Evolutionary conservation across 805 yeast species (phyloP), one percentile per base, ranked within the genome.

Genomic region (Limtongia smithiae): DNA sequence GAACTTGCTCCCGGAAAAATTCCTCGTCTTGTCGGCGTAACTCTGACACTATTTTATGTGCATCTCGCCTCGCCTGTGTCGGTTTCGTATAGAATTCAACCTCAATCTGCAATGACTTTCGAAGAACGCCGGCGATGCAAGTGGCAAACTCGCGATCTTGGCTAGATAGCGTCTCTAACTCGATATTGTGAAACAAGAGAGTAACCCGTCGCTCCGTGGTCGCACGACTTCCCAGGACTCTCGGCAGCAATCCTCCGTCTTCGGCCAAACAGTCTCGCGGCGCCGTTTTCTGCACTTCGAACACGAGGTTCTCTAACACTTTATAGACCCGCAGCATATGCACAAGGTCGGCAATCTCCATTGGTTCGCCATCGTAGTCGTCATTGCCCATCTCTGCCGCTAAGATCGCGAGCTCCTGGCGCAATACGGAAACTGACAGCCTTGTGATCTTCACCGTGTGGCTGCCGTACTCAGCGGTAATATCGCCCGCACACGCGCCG

Each of bases 1-100:
- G 52, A 17, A 51, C 28, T n/a, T 43, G 44, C 11, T n/a, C 6
- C n/a, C 28, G 7, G 14, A 51, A 51, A 21, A 30, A 39, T 11
- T 39, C 12, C 14, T 34, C 18, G 31, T 51, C 55, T 3, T 47
- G 45, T 21, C 17, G 12, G 11, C 31, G 31, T 28, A 28, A 17
- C 28, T 37, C 41, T n/a, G 28, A 24, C 21, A 41, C 41, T 5
- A 33, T 7, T 8, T 33, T 17, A n/a, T 4, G 5, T 17, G 34
- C 27, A 3, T 34, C 4, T 18, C 31, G 18, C 27, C 11, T 14
- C 9, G 11, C 27, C 1, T 21, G 18, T 24, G 21, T n/a, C 17
- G 6, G 14, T 18, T n/a, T 11, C 17, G 24, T 8, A 17, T 18
- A 7, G 3, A 42, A 25, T 32, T 41, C 28, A 7, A 42, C 31